Conservation (phyloP, 139 green algal species). For the Volvox africanus region DNA sequence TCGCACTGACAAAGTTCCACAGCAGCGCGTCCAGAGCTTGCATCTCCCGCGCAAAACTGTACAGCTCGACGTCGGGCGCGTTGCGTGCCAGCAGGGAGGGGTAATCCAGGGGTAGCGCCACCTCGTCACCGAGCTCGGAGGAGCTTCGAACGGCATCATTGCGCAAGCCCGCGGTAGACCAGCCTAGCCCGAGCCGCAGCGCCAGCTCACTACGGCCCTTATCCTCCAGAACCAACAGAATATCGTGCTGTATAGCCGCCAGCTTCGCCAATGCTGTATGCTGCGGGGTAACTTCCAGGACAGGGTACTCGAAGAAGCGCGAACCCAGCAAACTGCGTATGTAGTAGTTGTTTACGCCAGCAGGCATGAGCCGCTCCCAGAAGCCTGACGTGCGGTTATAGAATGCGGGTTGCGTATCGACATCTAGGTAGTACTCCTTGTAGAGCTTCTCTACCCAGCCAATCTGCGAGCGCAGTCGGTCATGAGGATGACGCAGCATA, state of each 20-base stretch:
- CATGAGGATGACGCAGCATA: conserved; percentile 55
- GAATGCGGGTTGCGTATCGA: conserved; percentile 45
- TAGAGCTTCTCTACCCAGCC: conserved; percentile 63
- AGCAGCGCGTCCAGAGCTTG: conserved; percentile 35
- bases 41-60: conserved; percentile 28
- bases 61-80: conserved; percentile 22
- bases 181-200: conserved; percentile 54
- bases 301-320: conserved; percentile 53
- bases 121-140: conserved; percentile 17
- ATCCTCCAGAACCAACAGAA: conserved; percentile 54
- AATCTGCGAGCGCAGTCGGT: conserved; percentile 54
- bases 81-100: conserved; percentile 30
- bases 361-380: conserved; percentile 61
- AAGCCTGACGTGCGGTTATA: conserved; percentile 51
- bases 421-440: conserved; percentile 50
- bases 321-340: conserved; percentile 49
- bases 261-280: conserved; percentile 10
- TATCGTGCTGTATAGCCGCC: conserved; percentile 56
- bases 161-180: not conserved
- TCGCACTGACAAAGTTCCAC: conserved; percentile 3
- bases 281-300: not conserved
- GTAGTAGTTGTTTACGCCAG: conserved; percentile 66
- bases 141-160: conserved; percentile 47
- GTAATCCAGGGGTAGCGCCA: conserved; percentile 34
- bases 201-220: conserved; percentile 48